These are phyloP conservation scores for Trichoderma lentiforme DNA, from an alignment of 2,329 filamentous ascomycete genomes.

Conservation along the genomic window DNA sequence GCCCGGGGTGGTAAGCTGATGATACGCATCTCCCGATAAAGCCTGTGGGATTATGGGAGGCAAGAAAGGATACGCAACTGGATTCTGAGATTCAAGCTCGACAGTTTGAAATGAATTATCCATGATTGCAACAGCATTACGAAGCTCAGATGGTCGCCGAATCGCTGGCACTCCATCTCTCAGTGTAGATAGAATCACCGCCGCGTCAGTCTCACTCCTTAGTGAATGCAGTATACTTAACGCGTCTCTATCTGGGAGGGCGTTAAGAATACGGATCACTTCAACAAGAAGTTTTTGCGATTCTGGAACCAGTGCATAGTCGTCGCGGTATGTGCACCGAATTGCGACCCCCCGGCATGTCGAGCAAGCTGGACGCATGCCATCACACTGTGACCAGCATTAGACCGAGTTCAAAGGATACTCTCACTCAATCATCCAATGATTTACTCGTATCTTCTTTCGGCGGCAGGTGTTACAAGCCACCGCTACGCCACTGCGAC, in stretches of 20 bases:
- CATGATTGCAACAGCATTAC: neutral
- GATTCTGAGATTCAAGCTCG: slow-evolving; percentile 5
- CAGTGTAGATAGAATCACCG: slow-evolving; percentile 23
- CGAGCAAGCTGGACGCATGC: slow-evolving; percentile 22
- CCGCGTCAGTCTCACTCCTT: slow-evolving; percentile 24
- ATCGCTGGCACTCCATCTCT: neutral
- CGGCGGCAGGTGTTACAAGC: neutral
- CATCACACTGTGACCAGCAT: slow-evolving; percentile 22
- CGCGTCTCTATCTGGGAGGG: slow-evolving; percentile 23
- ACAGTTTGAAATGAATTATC: neutral
- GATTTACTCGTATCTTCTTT: neutral
- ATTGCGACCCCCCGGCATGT: slow-evolving; percentile 19
- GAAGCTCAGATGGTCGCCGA: neutral
- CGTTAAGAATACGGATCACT: slow-evolving; percentile 27
- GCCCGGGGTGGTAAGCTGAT: neutral
- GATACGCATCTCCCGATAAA: neutral
- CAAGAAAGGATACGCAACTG: slow-evolving; percentile 1
- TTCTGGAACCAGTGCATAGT: slow-evolving; percentile 16
- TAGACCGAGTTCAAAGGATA: neutral
- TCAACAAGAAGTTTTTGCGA: slow-evolving; percentile 20
- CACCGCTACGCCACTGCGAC: neutral
- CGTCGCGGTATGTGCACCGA: slow-evolving; percentile 22
- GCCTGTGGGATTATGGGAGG: neutral
- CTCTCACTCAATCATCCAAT: neutral
- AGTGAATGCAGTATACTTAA: slow-evolving; percentile 23